phyloP scores from a whole-genome alignment of 306 rosid genomes.

The Mimosa pudica region DNA sequence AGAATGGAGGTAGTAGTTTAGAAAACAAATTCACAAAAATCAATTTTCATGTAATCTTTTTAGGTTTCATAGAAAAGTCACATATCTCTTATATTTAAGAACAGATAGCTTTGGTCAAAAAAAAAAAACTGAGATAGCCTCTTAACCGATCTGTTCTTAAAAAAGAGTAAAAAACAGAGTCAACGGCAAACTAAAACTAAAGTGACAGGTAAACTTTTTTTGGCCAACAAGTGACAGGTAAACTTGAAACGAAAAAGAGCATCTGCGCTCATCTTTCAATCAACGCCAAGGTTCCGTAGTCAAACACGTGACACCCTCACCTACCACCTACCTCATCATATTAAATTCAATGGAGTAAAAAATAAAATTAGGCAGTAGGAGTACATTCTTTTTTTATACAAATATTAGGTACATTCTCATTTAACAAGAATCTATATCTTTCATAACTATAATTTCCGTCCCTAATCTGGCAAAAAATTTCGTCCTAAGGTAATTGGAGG shows the following conservation, averaged over 20 bases:
- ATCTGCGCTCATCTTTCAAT: neutral
- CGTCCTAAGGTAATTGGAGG: no score
- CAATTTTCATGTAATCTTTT: no score
- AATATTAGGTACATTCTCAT: neutral
- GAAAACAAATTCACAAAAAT: no score
- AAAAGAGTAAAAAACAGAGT: neutral
- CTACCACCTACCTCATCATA: neutral
- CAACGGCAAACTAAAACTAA: neutral
- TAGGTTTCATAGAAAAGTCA: no score
- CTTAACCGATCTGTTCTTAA: neutral
- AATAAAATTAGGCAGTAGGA: no score
- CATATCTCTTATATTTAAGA: no score
- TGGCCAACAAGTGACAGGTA: neutral
- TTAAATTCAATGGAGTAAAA: no score
- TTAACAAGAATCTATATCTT: neutral
- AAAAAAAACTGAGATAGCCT: neutral
- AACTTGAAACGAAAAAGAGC: neutral
- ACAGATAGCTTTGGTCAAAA: no score
- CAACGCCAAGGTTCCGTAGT: neutral
- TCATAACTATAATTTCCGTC: neutral
- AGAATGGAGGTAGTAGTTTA: no score
- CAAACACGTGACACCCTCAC: neutral
- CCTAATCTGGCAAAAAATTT: no score
- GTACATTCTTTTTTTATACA: no score
- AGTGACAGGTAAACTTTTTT: neutral